Conservation (phyloP, 176 grass and related monocot species). For the Avena insularis region DNA sequence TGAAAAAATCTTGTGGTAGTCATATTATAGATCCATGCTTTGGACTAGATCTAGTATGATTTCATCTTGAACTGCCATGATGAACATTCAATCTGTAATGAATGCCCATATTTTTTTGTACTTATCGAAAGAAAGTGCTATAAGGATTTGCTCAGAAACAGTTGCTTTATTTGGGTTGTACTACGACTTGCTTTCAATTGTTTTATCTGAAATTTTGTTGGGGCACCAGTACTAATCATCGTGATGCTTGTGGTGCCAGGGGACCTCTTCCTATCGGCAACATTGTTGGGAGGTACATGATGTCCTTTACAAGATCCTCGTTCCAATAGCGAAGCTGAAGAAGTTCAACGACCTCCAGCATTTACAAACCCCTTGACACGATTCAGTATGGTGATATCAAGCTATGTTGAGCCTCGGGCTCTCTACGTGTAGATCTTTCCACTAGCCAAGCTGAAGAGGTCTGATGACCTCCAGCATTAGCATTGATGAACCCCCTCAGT, state of each 20-base stretch:
- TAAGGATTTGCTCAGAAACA: background rate
- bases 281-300: constrained; percentile 58
- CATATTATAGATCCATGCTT: background rate
- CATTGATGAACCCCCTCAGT: background rate
- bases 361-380: background rate
- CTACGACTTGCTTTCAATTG: background rate
- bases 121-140: background rate
- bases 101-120: background rate
- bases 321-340: constrained; percentile 43
- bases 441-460: constrained; percentile 36
- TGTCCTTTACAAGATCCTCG: constrained; percentile 49
- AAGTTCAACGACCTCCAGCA: background rate
- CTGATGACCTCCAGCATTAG: background rate
- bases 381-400: background rate
- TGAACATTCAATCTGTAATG: background rate
- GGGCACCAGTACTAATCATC: background rate
- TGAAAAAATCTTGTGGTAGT: constrained; percentile 1
- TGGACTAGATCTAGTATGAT: background rate
- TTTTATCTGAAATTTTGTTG: background rate
- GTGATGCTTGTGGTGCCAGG: constrained; percentile 46
- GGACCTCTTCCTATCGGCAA: constrained; percentile 49
- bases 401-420: background rate
- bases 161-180: background rate
- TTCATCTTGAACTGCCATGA: background rate
- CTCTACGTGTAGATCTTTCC: constrained; percentile 6